Conservation (phyloP, 2,329 filamentous ascomycete genomes). For the Calonectria leucothoes region DNA sequence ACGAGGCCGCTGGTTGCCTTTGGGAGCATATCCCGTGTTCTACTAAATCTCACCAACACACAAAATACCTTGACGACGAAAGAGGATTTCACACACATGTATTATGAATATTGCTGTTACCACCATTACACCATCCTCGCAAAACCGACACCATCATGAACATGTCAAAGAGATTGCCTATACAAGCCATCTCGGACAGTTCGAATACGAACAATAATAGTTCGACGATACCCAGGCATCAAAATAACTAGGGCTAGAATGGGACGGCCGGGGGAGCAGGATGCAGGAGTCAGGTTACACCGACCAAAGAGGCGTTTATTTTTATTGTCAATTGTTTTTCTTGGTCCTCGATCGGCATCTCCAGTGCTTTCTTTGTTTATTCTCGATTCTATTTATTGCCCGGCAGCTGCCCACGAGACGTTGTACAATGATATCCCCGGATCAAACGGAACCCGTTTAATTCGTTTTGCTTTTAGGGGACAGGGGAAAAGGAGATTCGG, state of each 20-base stretch:
- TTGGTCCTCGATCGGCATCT: background rate
- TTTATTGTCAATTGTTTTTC: background rate
- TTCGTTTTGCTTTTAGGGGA: constrained; percentile 24
- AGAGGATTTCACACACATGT: constrained; percentile 11
- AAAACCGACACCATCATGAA: constrained; percentile 1
- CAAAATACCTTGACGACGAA: constrained; percentile 2
- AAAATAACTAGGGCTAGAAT: background rate
- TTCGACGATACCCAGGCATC: background rate
- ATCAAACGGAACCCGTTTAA: constrained; percentile 27
- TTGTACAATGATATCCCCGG: constrained; percentile 33
- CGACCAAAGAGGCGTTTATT: constrained; percentile 7
- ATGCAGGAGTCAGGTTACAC: constrained; percentile 11
- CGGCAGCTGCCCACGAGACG: constrained; percentile 19
- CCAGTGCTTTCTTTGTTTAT: constrained; percentile 4
- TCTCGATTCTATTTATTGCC: constrained; percentile 1
- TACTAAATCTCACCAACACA: constrained; percentile 4
- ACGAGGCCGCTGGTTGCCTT: background rate
- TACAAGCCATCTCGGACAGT: background rate
- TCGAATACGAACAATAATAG: background rate
- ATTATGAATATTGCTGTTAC: constrained; percentile 13
- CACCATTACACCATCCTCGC: constrained; percentile 1
- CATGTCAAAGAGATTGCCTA: background rate
- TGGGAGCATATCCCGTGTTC: constrained; percentile 6
- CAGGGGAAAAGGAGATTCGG: constrained; percentile 12
- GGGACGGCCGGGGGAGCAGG: background rate